A percentile compares a stretch with the other conserved stretches of the same genome.
Conservation (phyloP, 345 rosid species). For the Euclidium syriacum region DNA sequence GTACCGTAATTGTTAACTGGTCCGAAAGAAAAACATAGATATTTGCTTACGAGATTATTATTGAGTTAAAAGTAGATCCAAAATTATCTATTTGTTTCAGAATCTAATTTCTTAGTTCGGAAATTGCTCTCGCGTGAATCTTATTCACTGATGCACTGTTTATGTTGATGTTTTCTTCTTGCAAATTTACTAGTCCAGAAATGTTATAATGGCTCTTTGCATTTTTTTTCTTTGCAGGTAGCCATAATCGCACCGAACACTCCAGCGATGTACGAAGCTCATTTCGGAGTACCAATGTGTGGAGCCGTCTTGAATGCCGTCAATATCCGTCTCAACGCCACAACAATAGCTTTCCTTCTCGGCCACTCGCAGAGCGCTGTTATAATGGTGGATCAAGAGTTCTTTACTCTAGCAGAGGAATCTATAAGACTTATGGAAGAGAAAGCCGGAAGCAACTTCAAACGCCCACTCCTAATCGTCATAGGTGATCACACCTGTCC, state of each 20-base stretch:
- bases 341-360: slow-evolving; percentile 69
- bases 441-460: slow-evolving; percentile 42
- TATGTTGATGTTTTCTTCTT: neutral
- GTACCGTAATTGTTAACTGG: neutral
- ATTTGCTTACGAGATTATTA: neutral
- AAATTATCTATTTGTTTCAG: too few relatives aligned
- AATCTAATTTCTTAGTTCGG: neutral
- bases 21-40: neutral
- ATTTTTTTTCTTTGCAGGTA: slow-evolving; percentile 44
- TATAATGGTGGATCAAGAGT: slow-evolving; percentile 88
- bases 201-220: neutral
- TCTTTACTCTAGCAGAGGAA: slow-evolving; percentile 60
- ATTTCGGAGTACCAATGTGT: slow-evolving; percentile 89
- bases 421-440: slow-evolving; percentile 59
- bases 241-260: slow-evolving; percentile 81
- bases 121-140: neutral
- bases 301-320: slow-evolving; percentile 80
- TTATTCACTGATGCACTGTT: neutral
- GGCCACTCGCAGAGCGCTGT: slow-evolving; percentile 61
- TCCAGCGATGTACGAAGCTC: slow-evolving; percentile 84
- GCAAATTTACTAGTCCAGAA: neutral
- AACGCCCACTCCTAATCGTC: slow-evolving; percentile 59
- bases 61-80: too few relatives aligned
- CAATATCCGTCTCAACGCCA: slow-evolving; percentile 79
- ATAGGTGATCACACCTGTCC: slow-evolving; percentile 73